A percentile compares a stretch with the other conserved stretches of the same genome.
Conservation (phyloP, 768 basidiomycete genomes). For the Auricularia sp. region DNA sequence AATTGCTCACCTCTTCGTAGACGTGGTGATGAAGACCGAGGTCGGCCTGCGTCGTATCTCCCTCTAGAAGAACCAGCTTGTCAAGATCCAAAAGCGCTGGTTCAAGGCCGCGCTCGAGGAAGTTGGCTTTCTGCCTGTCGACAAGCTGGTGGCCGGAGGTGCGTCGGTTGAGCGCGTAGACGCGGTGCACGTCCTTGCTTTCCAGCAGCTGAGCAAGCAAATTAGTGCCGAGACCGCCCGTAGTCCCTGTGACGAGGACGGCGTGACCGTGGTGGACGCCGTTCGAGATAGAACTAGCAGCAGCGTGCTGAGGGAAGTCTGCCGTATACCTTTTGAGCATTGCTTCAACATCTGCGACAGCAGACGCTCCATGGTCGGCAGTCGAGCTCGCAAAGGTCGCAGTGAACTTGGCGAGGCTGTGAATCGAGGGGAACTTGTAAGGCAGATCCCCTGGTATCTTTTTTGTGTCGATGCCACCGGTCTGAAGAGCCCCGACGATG, state of each 20-base stretch:
- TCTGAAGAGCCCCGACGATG: conserved; percentile 15
- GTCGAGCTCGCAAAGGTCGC: conserved; percentile 10
- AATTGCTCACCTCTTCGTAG: conserved; percentile 14
- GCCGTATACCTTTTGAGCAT: conserved; percentile 32
- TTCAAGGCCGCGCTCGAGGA: conserved; percentile 25
- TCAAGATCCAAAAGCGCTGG: conserved; percentile 6
- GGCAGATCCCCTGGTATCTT: conserved; percentile 24
- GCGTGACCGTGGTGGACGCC: conserved; percentile 10
- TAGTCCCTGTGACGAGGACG: conserved; percentile 33
- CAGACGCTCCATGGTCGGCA: background rate
- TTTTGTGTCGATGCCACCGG: background rate
- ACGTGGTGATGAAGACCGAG: conserved; percentile 19
- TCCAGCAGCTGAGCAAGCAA: conserved; percentile 20
- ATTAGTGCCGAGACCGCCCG: conserved; percentile 32
- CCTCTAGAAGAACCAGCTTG: conserved; percentile 26
- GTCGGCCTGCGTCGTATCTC: conserved; percentile 13
- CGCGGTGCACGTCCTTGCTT: conserved; percentile 11
- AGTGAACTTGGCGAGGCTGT: conserved; percentile 14
- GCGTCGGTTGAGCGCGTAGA: conserved; percentile 27
- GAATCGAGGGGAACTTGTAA: conserved; percentile 30
- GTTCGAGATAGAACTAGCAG: background rate
- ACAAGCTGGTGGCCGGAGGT: conserved; percentile 5
- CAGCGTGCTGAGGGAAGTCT: conserved; percentile 9
- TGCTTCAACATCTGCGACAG: conserved; percentile 17
- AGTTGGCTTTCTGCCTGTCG: conserved; percentile 18